Conservation (phyloP, 352 stramenopile genomes). For the Globisporangium alternatum region DNA sequence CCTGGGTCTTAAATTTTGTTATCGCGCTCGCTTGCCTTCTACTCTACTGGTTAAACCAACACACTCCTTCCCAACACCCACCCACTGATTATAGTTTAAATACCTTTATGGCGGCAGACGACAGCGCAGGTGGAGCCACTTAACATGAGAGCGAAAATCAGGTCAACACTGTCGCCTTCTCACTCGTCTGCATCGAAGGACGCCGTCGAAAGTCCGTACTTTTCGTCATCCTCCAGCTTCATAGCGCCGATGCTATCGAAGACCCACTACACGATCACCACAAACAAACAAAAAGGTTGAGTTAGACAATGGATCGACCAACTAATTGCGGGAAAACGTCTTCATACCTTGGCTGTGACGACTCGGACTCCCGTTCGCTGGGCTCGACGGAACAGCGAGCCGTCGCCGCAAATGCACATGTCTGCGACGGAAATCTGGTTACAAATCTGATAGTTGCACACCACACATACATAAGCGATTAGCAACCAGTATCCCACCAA, state of each 20-base stretch:
- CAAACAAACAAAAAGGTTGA: not conserved
- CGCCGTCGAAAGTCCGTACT: slow-evolving; percentile 20
- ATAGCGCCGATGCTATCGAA: slow-evolving; percentile 76
- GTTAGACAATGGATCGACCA: not conserved
- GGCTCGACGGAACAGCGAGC: slow-evolving; percentile 55
- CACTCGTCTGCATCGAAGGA: slow-evolving; percentile 10
- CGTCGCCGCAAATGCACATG: slow-evolving; percentile 67
- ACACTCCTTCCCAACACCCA: not conserved
- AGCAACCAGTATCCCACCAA: not conserved
- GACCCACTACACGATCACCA: slow-evolving; percentile 38
- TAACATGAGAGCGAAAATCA: not conserved
- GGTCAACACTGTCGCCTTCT: not conserved
- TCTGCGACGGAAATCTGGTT: slow-evolving; percentile 70
- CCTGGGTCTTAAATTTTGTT: not conserved
- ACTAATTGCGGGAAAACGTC: not conserved
- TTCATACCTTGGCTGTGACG: slow-evolving; percentile 60
- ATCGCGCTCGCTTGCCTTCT: not conserved
- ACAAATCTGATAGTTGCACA: slow-evolving; percentile 50
- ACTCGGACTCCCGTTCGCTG: slow-evolving; percentile 51
- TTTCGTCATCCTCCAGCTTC: slow-evolving; percentile 48
- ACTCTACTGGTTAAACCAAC: slow-evolving; percentile 4
- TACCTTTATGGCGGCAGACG: not conserved
- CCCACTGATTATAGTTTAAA: not conserved
- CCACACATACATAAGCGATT: slow-evolving; percentile 7
- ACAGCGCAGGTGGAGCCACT: not conserved